phyloP scores from a whole-genome alignment of 257 asterid species.

The Salvia splendens region DNA sequence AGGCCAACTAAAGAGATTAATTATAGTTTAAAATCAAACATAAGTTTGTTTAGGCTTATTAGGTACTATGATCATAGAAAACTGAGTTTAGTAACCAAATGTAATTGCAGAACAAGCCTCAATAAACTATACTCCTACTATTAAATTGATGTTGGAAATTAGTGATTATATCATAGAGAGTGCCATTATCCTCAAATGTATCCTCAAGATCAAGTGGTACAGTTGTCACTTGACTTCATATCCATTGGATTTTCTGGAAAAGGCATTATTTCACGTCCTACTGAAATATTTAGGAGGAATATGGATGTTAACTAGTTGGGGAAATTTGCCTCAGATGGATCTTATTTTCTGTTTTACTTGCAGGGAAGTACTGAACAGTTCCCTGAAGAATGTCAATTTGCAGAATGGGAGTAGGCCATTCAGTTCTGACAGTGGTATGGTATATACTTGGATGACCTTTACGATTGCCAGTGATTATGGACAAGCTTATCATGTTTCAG shows the following conservation, averaged over 20 bases:
- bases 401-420: conserved; percentile 60
- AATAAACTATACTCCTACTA: background rate
- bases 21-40: background rate
- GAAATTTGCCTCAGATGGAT: background rate
- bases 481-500: conserved; percentile 3
- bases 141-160: background rate
- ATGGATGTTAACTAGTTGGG: conserved; percentile 11
- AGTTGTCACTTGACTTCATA: background rate
- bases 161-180: background rate
- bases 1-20: conserved; percentile 5
- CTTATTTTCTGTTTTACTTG: conserved; percentile 28
- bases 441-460: conserved; percentile 19
- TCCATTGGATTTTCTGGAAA: conserved; percentile 3
- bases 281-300: background rate
- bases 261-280: background rate
- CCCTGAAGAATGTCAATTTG: conserved; percentile 38
- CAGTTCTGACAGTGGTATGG: conserved; percentile 71
- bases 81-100: background rate
- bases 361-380: conserved; percentile 49
- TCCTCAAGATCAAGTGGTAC: background rate
- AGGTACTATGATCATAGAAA: background rate
- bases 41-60: background rate
- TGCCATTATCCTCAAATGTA: conserved; percentile 2
- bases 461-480: conserved; percentile 3
- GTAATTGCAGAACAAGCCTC: conserved; percentile 3